Base-by-base conservation (phyloP, 2,329 filamentous ascomycete genomes). In the Tolypocladium cylindrosporum region DNA sequence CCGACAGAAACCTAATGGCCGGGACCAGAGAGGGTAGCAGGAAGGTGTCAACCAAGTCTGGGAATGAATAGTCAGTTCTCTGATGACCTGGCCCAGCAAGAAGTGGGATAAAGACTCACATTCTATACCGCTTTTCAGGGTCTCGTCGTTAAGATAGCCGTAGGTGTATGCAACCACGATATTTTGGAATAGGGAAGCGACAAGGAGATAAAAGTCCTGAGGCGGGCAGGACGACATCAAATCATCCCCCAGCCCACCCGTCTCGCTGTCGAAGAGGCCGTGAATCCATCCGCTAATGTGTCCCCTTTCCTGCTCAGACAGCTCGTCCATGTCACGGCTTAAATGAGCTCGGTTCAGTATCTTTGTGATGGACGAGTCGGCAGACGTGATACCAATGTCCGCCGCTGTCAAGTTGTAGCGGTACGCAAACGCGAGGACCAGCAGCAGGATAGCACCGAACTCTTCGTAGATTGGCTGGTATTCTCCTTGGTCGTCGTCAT, bases 391-490 rank as follows among this genome's bases (percentile, higher is more conserved):
- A 2, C 88, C 89, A 37, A 92, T 75, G 41, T 92, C 88, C 4
- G 80, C 72, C 7, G 78, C 74, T 0, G 78, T 80, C 11, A 94
- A 76, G 55, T 84, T 81, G 65, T 92, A 93, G 16, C 90, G 85
- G 67, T 90, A 83, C n/a, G 87, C 81, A 62, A 91, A 87, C 0
- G 88, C 87, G 55, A 92, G 72, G 0, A 91, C 79, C 2, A 94
- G 76, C 1, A 94, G 78, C 9, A 94, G 73, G 19, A 92, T 85
- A 0, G 88, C 85, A 0, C 89, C 89, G 63, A 93, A 94, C 64
- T 95, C 90, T 66, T 94, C 90, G 64, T 94, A 94, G 0, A 91
- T 85, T 0, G 89, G 89, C 68, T 93, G 90, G 64, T 91, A 91
- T 67, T 94, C 90, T 56, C 84, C 86, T 71, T 92, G 89, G 63